Conservation (phyloP, 2,329 filamentous ascomycete species). For the Fusarium chaquense region DNA sequence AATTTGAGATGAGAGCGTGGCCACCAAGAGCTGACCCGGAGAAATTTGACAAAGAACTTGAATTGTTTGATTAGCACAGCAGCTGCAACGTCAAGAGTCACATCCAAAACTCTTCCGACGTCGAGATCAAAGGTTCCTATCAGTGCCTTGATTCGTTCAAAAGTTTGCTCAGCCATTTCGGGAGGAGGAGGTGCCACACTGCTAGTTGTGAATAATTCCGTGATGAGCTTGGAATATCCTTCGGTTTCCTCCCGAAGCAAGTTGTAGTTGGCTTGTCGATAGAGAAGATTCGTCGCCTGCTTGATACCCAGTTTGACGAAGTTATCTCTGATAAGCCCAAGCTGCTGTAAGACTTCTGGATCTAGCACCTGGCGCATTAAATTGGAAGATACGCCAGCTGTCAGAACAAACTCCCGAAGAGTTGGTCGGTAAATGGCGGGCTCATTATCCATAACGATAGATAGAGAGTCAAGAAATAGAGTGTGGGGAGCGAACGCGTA, state of each 20-base stretch:
- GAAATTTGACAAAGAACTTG: conserved; percentile 92
- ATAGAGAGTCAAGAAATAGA: conserved; percentile 85
- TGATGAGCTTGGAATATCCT: conserved; percentile 95
- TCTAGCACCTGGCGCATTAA: conserved; percentile 89
- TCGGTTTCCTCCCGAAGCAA: conserved; percentile 94
- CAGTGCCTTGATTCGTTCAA: conserved; percentile 91
- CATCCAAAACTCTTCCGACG: conserved; percentile 92
- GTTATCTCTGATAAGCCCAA: conserved; percentile 86
- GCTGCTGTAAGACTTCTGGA: conserved; percentile 75
- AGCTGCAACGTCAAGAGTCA: conserved; percentile 94
- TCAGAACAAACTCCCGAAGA: conserved; percentile 76
- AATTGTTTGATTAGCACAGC: conserved; percentile 93
- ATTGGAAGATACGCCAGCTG: conserved; percentile 77
- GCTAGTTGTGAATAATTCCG: conserved; percentile 92
- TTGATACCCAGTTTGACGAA: conserved; percentile 87
- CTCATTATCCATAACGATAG: conserved; percentile 81
- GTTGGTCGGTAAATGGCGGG: conserved; percentile 60
- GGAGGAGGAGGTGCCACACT: conserved; percentile 78
- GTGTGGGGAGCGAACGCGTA: conserved; percentile 71
- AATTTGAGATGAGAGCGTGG: conserved; percentile 70
- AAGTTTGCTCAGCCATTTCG: conserved; percentile 84
- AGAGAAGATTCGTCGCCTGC: conserved; percentile 91
- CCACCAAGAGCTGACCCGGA: conserved; percentile 97
- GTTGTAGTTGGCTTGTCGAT: conserved; percentile 97
- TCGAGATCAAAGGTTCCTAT: conserved; percentile 98